These are phyloP conservation scores for Fraxinus americana DNA, from an alignment of 257 asterid genomes.

Conservation along the genomic window DNA sequence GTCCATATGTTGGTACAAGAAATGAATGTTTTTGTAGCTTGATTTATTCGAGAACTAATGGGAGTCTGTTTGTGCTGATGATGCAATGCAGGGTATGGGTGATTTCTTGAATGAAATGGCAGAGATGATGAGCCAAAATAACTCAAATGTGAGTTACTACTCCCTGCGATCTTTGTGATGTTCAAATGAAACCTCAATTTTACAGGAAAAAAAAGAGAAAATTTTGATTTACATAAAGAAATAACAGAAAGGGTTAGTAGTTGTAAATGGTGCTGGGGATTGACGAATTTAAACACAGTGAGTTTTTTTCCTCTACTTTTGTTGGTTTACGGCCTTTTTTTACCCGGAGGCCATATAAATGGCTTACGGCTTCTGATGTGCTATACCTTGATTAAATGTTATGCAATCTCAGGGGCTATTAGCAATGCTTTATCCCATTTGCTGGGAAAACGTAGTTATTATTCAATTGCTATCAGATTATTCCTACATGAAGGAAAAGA, in stretches of 20 bases:
- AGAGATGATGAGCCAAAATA: conserved; percentile 67
- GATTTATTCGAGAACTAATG: not conserved
- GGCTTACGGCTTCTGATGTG: no score
- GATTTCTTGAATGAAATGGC: conserved; percentile 84
- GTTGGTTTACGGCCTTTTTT: not conserved
- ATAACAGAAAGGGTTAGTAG: not conserved
- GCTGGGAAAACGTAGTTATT: not conserved
- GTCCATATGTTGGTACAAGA: not conserved
- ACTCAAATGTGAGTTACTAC: conserved; percentile 51
- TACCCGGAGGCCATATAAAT: no score
- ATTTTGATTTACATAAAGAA: no score
- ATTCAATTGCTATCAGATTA: no score
- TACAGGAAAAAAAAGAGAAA: no score
- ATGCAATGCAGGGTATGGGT: conserved; percentile 78
- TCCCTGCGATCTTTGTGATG: not conserved
- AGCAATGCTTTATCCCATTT: not conserved
- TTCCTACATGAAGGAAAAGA: not conserved
- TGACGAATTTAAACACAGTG: not conserved
- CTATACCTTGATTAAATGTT: no score
- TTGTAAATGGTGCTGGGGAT: not conserved
- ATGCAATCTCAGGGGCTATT: not conserved
- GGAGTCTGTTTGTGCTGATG: not conserved
- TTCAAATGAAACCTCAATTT: not conserved
- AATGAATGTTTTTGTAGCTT: not conserved
- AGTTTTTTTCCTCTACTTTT: not conserved